A percentile compares a stretch with the other conserved stretches of the same genome.
Conservation (phyloP, 345 rosid species). For the Sisymbrium irio region DNA sequence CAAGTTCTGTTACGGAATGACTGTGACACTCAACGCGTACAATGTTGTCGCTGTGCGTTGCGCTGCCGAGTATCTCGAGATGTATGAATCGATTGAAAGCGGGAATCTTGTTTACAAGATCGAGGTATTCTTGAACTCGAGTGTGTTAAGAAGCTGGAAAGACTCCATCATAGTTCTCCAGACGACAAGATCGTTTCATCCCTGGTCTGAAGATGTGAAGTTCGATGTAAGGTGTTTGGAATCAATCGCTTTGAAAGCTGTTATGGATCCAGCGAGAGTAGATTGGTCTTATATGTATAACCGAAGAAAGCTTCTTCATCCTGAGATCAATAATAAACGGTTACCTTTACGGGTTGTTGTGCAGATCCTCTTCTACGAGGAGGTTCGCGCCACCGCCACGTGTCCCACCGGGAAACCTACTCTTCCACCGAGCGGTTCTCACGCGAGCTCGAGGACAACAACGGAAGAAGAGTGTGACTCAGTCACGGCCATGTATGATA, state of each 20-base stretch:
- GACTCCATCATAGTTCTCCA: constrained; percentile 68
- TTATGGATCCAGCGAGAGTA: constrained; percentile 50
- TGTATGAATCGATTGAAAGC: constrained; percentile 57
- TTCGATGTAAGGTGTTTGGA: constrained; percentile 55
- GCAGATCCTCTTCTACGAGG: constrained; percentile 89
- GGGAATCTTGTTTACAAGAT: constrained; percentile 74
- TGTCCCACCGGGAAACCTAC: constrained; percentile 25
- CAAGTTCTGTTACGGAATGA: constrained; percentile 91
- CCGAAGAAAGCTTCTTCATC: constrained; percentile 53
- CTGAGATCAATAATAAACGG: constrained; percentile 42
- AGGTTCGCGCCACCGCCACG: constrained; percentile 55
- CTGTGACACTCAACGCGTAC: constrained; percentile 82
- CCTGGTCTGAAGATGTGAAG: constrained; percentile 61
- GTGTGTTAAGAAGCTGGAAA: constrained; percentile 74
- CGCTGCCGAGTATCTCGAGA: constrained; percentile 76
- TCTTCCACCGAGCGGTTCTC: constrained; percentile 59
- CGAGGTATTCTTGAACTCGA: constrained; percentile 68
- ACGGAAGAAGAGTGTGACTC: constrained; percentile 96
- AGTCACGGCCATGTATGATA: constrained; percentile 34
- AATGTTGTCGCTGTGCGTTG: constrained; percentile 82
- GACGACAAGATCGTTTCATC: constrained; percentile 47
- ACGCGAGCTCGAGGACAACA: constrained; percentile 66
- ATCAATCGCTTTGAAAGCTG: constrained; percentile 58
- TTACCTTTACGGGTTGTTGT: constrained; percentile 79
- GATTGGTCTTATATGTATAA: constrained; percentile 75